Conservation (phyloP, 306 rosid genomes). For the Fragaria nilgerrensis region DNA sequence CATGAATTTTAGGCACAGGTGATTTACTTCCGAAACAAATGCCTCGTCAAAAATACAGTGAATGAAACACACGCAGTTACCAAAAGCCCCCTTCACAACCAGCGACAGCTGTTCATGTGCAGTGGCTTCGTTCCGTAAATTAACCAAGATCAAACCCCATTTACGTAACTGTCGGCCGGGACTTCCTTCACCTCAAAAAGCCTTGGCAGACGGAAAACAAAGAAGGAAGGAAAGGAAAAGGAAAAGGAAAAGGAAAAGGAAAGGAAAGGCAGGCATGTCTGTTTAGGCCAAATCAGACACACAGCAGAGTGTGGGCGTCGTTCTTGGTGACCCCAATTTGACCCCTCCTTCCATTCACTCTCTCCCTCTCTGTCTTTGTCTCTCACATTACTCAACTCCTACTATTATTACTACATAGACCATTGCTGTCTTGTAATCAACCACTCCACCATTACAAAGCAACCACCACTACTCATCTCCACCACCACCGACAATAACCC, state of each 20-base stretch:
- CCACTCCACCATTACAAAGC: neutral
- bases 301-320: neutral
- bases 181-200: neutral
- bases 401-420: neutral
- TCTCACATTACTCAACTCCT: neutral
- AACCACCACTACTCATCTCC: neutral
- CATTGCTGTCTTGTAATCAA: neutral
- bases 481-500: neutral
- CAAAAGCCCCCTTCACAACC: neutral
- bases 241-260: neutral
- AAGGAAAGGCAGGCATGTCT: neutral
- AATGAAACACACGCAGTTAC: neutral
- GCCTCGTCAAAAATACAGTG: neutral
- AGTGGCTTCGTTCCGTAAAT: conserved; percentile 7
- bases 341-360: neutral
- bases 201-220: neutral
- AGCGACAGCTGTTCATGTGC: neutral
- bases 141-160: conserved; percentile 13
- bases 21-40: neutral
- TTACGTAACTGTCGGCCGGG: neutral
- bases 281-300: neutral
- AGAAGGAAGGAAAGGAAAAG: neutral
- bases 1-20: too few relatives aligned
- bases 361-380: neutral
- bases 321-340: conserved; percentile 5